Conservation (phyloP, 768 basidiomycete genomes). For the Trametes punicea region DNA sequence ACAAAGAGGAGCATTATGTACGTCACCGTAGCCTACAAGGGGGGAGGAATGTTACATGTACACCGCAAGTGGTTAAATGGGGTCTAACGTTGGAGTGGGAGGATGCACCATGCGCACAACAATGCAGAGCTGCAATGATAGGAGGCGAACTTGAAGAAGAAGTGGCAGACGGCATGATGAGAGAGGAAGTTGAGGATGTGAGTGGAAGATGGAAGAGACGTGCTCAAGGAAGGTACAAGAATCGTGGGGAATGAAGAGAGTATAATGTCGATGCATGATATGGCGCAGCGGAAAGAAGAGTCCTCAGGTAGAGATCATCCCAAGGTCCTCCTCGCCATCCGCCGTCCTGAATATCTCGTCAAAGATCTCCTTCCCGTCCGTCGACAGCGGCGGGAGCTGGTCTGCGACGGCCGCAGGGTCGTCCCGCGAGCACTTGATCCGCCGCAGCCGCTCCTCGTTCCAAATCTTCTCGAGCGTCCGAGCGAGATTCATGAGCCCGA, state of each 20-base stretch:
- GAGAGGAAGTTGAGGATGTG: no score
- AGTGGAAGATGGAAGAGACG: not conserved
- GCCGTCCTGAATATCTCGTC: conserved; percentile 59
- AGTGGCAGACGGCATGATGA: not conserved
- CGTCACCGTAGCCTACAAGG: conserved; percentile 11
- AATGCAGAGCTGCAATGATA: not conserved
- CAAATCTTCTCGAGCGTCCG: conserved; percentile 79
- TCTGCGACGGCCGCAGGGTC: conserved; percentile 42
- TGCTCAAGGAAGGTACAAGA: not conserved
- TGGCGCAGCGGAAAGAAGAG: not conserved
- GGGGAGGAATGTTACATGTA: conserved; percentile 7
- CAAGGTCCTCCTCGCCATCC: conserved; percentile 64
- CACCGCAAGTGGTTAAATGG: conserved; percentile 8
- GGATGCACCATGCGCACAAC: conserved; percentile 11
- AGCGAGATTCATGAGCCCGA: conserved; percentile 81
- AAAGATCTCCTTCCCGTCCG: conserved; percentile 79
- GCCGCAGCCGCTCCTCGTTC: conserved; percentile 75
- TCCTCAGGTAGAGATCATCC: conserved; percentile 69
- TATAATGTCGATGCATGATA: not conserved
- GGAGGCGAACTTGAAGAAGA: conserved; percentile 6
- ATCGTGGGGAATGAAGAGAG: not conserved
- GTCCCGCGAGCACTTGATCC: conserved; percentile 62
- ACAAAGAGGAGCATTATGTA: conserved; percentile 8
- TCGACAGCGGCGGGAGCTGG: conserved; percentile 61
- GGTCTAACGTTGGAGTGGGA: conserved; percentile 14